Evolutionary conservation across 176 grass and related monocot genomes (phyloP), one percentile per base, ranked within the genome.

Genomic region (Themeda triandra): DNA sequence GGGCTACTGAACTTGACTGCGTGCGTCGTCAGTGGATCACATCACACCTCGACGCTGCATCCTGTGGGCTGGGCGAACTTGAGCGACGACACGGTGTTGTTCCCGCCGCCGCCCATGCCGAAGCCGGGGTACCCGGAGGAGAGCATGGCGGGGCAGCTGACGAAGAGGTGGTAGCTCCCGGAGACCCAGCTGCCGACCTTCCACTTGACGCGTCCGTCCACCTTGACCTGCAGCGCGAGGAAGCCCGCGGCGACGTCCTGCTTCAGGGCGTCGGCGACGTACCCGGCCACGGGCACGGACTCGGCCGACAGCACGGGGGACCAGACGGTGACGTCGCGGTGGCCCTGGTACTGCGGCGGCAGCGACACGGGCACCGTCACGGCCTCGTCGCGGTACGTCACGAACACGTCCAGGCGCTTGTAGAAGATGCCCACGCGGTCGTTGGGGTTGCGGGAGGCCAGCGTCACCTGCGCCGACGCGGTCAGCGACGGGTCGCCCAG

Each of bases 391-490:
- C 84, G 83, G 89, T 89, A 97, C 15, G 64, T 84, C 45, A 85
- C 75, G 75, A 85, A 82, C 27, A 85, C 83, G 79, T 86, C 85
- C 51, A 91, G 83, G 10, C 74, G 59, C 27, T 28, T 29, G 89
- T 93, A 97, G 83, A 79, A 41, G 72, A 97, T 25, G 62, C 94
- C 89, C 40, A 93, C 86, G 63, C 18, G 65, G 58, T 76, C 86
- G 79, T 97, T 97, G 62, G 94, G 91, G 89, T 97, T 97, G 81
- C 91, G 89, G 28, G 91, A 88, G 45, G 94, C 81, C 27, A 97
- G 82, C 32, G 94, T 93, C 4, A 91, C 89, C 83, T 93, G 94
- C 53, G 88, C 81, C 36, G 66, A 80, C 25, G 91, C 81, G 1
- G 89, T 77, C 13, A 97, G 85, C 4, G 91, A 88, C 7, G 94